Evolutionary conservation across 148 eudicot genomes (phyloP), one percentile per base, ranked within the genome.

Genomic region (Vaccinium myrtillus): DNA sequence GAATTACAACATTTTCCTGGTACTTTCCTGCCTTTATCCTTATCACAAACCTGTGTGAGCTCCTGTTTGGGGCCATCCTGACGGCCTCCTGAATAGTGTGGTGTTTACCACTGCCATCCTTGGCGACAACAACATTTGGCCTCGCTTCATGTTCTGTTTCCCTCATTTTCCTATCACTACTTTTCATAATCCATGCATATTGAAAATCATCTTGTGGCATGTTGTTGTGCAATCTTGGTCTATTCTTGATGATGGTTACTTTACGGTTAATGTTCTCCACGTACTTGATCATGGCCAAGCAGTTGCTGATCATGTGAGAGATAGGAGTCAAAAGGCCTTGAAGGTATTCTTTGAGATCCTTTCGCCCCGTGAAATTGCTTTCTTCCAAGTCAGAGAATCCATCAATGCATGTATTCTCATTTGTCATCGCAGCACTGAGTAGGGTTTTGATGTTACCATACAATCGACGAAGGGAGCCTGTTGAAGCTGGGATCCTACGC

Each of bases 381-480:
- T 59, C 69, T 43, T 87, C 87, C 84, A 93, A 84, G 25, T 92
- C 95, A 5, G 83, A 79, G 78, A 92, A 92, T 75, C 94, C 95
- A 81, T 91, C 93, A 78, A 90, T 88, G 92, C 95, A 94, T 5
- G 95, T 88, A 48, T 89, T 86, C 86, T 91, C 95, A 78, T 92
- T 94, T 9, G 97, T 92, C 94, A 94, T 94, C 16, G 97, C 95
- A 23, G 94, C 94, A 55, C 95, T 92, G 75, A 94, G 84, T 13
- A 92, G 95, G 87, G 92, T 91, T 79, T 89, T 92, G 79, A 94
- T 56, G 73, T 89, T 82, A 14, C 89, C 88, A 65, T 85, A 92
- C 9, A 85, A 70, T 27, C 65, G 51, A 25, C 2, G 23, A 53
- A 3, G 32, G 32, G 23, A 49, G 1, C 84, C 75, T 19, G 5